Conservation (phyloP, 208 protist species). For the Leptomonas pyrrhocoris region DNA sequence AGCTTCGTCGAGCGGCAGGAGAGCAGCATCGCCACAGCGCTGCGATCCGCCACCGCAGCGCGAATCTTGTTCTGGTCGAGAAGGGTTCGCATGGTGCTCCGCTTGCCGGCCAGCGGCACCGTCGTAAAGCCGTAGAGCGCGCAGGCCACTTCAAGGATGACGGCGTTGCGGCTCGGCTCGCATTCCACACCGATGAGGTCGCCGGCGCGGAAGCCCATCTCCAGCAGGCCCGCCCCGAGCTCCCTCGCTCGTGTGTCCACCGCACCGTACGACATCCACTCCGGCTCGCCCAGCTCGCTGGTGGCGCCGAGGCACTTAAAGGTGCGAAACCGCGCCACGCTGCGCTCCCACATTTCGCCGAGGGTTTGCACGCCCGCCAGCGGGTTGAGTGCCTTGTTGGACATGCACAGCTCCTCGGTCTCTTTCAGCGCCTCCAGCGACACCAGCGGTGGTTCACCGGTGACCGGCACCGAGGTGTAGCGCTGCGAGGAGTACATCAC, state of each 20-base stretch:
- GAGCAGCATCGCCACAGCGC: conserved; percentile 63
- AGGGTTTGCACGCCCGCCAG: conserved; percentile 49
- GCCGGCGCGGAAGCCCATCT: conserved; percentile 61
- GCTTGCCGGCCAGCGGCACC: conserved; percentile 68
- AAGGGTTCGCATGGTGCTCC: conserved; percentile 54
- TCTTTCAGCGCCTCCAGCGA: conserved; percentile 53
- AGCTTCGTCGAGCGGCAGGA: conserved; percentile 78
- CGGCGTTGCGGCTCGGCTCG: conserved; percentile 55
- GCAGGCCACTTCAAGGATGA: conserved; percentile 79
- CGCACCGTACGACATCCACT: conserved; percentile 77
- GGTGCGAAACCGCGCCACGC: conserved; percentile 54
- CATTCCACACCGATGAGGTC: conserved; percentile 82
- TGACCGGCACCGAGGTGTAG: conserved; percentile 42
- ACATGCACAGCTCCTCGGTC: conserved; percentile 35
- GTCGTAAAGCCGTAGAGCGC: conserved; percentile 72
- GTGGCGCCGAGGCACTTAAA: conserved; percentile 67
- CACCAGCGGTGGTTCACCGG: conserved; percentile 42
- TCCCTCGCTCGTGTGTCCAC: conserved; percentile 70
- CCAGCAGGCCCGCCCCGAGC: conserved; percentile 68
- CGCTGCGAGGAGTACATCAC: conserved; percentile 46
- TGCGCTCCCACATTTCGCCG: conserved; percentile 68
- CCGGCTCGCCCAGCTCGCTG: conserved; percentile 48
- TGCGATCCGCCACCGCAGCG: conserved; percentile 69
- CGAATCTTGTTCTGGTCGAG: conserved; percentile 78
- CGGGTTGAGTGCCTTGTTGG: conserved; percentile 35